These are phyloP conservation scores for Paramecium pentaurelia DNA, from an alignment of 73 alveolate genomes.

Conservation along the genomic window DNA sequence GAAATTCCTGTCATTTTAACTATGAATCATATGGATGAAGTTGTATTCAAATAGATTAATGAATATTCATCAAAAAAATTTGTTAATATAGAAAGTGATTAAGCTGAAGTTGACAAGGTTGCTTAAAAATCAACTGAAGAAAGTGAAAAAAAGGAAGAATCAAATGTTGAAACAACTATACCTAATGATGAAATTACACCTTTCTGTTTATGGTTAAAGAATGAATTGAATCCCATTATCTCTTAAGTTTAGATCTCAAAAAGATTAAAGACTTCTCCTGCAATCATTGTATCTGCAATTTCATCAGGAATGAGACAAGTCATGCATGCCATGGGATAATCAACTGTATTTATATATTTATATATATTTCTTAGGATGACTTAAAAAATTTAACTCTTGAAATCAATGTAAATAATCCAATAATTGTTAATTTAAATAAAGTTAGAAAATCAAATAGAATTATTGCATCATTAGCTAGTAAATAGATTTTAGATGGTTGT, in stretches of 20 bases:
- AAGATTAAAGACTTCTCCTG: conserved; percentile 78
- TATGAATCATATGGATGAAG: conserved; percentile 81
- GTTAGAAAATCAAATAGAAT: conserved; percentile 67
- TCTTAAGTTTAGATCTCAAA: conserved; percentile 74
- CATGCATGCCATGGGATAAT: conserved; percentile 69
- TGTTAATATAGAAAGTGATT: conserved; percentile 71
- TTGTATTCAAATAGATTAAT: conserved; percentile 68
- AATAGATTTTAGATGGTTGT: conserved; percentile 67
- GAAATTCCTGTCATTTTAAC: conserved; percentile 76
- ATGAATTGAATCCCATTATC: conserved; percentile 70
- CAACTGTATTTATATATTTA: neutral
- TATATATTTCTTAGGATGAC: neutral
- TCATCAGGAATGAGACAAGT: conserved; percentile 76
- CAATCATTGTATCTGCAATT: conserved; percentile 66
- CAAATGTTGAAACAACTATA: conserved; percentile 43
- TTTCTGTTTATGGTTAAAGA: conserved; percentile 82
- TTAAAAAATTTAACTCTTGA: conserved; percentile 66
- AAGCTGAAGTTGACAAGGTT: conserved; percentile 37
- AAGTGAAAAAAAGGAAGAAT: neutral
- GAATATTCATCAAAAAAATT: conserved; percentile 71
- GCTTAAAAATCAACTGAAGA: conserved; percentile 6
- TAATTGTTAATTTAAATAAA: conserved; percentile 66
- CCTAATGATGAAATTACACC: conserved; percentile 79
- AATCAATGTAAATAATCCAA: conserved; percentile 68
- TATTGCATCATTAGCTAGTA: conserved; percentile 62